These are phyloP conservation scores for Coemansia sp. DNA, from an alignment of 192 early-diverging fungal genomes.

Conservation along the genomic window DNA sequence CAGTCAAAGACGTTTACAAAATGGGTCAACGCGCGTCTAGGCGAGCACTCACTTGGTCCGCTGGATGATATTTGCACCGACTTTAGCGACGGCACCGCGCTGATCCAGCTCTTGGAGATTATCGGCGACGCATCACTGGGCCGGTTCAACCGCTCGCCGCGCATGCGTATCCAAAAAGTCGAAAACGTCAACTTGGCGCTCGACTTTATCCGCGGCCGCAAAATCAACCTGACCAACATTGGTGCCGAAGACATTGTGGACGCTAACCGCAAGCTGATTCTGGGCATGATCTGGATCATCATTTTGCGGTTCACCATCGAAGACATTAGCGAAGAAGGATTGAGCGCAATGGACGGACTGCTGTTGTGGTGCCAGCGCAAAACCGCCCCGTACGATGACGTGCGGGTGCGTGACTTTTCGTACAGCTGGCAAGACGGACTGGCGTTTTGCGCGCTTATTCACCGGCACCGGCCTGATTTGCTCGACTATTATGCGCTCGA, in stretches of 20 bases:
- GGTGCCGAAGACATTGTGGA: constrained; percentile 98
- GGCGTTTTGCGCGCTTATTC: constrained; percentile 96
- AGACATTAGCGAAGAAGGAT: constrained; percentile 90
- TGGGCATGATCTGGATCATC: constrained; percentile 97
- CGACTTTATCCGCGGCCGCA: constrained; percentile 85
- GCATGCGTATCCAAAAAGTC: constrained; percentile 90
- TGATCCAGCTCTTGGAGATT: constrained; percentile 83
- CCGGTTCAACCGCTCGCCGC: constrained; percentile 83
- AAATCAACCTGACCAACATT: constrained; percentile 90
- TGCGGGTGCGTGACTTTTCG: constrained; percentile 88
- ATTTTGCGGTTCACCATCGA: constrained; percentile 97
- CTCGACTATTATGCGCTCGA: constrained; percentile 86
- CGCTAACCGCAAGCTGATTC: constrained; percentile 83
- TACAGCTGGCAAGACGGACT: constrained; percentile 93
- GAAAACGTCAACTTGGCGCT: constrained; percentile 95
- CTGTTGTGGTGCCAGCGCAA: constrained; percentile 97
- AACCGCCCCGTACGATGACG: constrained; percentile 80
- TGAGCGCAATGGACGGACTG: constrained; percentile 94
- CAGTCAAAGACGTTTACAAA: constrained; percentile 89
- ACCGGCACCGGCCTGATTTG: constrained; percentile 94
- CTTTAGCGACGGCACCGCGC: constrained; percentile 64
- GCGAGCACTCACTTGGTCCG: constrained; percentile 49
- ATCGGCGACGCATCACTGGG: constrained; percentile 89
- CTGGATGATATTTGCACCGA: constrained; percentile 61
- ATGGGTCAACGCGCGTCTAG: constrained; percentile 83